Evolutionary conservation across 768 basidiomycete genomes (phyloP), one percentile per base, ranked within the genome.

Genomic region (Trametes cingulata): DNA sequence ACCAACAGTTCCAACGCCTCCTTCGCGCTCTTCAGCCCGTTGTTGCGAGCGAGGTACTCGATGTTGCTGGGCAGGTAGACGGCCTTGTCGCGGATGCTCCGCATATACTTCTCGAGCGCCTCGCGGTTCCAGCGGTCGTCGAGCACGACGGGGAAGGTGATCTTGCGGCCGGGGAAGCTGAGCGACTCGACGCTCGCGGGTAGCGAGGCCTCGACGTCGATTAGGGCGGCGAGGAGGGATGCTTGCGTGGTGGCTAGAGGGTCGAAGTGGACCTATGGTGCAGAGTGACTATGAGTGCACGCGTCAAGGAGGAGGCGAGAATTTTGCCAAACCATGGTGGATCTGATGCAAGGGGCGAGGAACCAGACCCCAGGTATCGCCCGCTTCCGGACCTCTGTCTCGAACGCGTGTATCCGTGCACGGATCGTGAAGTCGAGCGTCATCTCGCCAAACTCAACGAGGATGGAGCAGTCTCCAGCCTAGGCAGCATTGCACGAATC

Each of bases 21-120:
- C 17, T 71, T 68, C 1, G 76, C 63, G 6, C 76, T 77, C 14
- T 72, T 63, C 10, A 87, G 71, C 0, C 85, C 85, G 63, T 87
- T 88, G 43, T 86, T 87, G 39, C 73, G 74, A 0, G 85, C 85
- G 1, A 89, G 77, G 65, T 88, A 88, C 39, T 86, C 82, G 36
- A 88, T 73, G 63, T 90, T 89, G 68, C 82, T 85, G 0, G 87
- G 88, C 0, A 90, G 73, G 69, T 89, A 90, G 1, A 82, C 83
- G 0, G 87, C 86, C 50, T 79, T 79, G 47, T 80, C 76, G 10
- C 88, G 75, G 0, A 75, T 81, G 0, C 81, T 79, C 7, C 69
- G 72, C 80, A 82, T 85, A 68, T 90, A 87, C 20, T 81, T 76
- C 43, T 78, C 68, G 25, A 87, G 73, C 4, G 86, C 85, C 12